These are phyloP conservation scores for Candida mesenterica DNA, from an alignment of 1,139 yeast genomes.

Conservation along the genomic window DNA sequence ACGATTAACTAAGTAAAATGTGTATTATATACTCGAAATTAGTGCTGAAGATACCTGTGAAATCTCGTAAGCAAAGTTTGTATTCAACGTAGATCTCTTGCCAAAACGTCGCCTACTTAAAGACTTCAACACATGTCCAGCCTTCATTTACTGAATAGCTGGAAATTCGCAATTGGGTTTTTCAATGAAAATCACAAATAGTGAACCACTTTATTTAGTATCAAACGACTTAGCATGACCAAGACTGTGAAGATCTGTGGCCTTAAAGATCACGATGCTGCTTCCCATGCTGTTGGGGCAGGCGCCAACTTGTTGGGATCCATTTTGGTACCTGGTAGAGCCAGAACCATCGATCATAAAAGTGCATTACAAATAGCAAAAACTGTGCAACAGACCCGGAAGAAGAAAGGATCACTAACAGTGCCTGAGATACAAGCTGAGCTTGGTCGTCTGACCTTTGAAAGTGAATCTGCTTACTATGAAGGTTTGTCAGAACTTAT, in stretches of 20 bases:
- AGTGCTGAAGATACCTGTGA: too few relatives aligned
- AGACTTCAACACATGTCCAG: too few relatives aligned
- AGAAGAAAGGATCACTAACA: slow-evolving; percentile 16
- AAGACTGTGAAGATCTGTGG: slow-evolving; percentile 80
- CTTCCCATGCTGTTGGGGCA: slow-evolving; percentile 58
- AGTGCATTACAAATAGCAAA: slow-evolving; percentile 56
- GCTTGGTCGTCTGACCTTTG: slow-evolving; percentile 17
- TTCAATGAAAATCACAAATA: too few relatives aligned
- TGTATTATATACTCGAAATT: too few relatives aligned
- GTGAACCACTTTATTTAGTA: too few relatives aligned
- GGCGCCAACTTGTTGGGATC: slow-evolving; percentile 84
- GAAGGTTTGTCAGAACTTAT: slow-evolving; percentile 28
- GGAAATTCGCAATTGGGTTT: too few relatives aligned
- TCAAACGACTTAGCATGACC: too few relatives aligned
- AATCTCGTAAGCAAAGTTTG: too few relatives aligned
- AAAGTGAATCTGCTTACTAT: slow-evolving; percentile 33
- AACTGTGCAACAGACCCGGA: slow-evolving; percentile 24
- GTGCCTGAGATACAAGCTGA: slow-evolving; percentile 18
- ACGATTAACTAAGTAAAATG: too few relatives aligned
- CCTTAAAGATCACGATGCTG: slow-evolving; percentile 64
- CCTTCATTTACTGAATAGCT: too few relatives aligned
- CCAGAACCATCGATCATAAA: slow-evolving; percentile 60
- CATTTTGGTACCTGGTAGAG: slow-evolving; percentile 80
- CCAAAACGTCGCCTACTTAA: too few relatives aligned
- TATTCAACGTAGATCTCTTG: too few relatives aligned